Evolutionary conservation across 2,329 filamentous ascomycete species (phyloP), one percentile per base, ranked within the genome.

Genomic region (Ceratocystis alfenasii): DNA sequence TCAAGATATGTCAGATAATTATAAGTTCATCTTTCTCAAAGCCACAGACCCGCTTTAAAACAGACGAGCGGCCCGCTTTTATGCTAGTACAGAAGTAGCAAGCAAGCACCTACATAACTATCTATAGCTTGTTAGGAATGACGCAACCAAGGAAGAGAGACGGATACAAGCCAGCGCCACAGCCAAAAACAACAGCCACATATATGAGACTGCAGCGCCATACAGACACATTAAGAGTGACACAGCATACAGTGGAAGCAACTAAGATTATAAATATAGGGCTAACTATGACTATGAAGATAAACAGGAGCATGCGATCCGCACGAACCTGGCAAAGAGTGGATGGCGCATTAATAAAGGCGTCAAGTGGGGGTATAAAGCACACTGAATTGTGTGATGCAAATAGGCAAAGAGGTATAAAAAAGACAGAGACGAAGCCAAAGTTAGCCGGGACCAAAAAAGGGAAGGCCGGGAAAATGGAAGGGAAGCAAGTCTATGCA

Each of bases 251-350:
- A 41, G 36, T 41, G 36, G 36, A 41, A 41, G 10, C n/a, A 30
- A 61, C 36, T 44, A 61, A 41, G 57, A 62, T 61, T 44, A 44
- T 62, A 10, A 62, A 62, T 62, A 62, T 45, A 44, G 30, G 57
- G 46, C 30, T 17, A 44, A 63, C 44, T 46, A 63, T 62, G 60
- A 25, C 30, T 62, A 41, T 62, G 12, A 41, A 60, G 22, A 65
- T 33, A 44, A 65, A 50, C 25, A 50, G 25, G 36, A 44, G 50
- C 10, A 53, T 28, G 17, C 6, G 5, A 5, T 25, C 20, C 22
- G 22, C 20, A 10, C 5, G 3, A 25, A 25, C 20, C 36, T 15
- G 10, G 36, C 12, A 3, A 28, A 53, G 22, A 7, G 8, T 25
- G 48, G 20, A 15, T 25, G 17, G 36, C 48, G 7, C 48, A 10